Evolutionary conservation across 495 filamentous ascomycete species (phyloP), one percentile per base, ranked within the genome.

Genomic region (Aspergillus coremiiformis): DNA sequence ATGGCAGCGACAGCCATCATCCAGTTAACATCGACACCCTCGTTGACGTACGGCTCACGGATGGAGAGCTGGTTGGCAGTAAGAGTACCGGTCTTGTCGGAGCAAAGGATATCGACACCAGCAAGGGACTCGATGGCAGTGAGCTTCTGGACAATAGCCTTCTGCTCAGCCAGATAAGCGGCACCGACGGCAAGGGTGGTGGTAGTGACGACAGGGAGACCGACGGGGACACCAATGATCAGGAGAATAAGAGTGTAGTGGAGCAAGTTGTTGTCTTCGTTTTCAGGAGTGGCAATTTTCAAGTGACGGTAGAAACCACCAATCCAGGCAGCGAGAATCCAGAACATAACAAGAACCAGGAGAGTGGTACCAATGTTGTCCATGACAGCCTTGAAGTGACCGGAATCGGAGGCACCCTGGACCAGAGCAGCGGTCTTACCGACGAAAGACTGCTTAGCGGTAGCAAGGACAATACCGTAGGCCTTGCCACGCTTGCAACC

Each of bases 361-460:
- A 86, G 74, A 49, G 78, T 67, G 54, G 89, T 94, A 71, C 84
- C 84, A 54, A 87, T 87, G 65, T 79, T 82, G 79, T 87, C 83
- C 84, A 87, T 87, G 76, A 87, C 85, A 57, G 84, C 84, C 73
- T 87, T 87, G 81, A 87, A 87, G 72, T 87, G 84, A 76, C 84
- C 84, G 49, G 77, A 70, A 66, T 86, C 84, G 64, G 84, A 71
- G 58, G 84, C 84, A 56, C 83, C 83, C 65, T 86, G 78, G 15
- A 87, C 84, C 45, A 86, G 76, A 61, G 77, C 75, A 56, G 84
- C 84, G 50, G 84, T 87, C 63, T 80, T 79, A 68, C 84, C 84
- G 65, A 86, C 83, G 74, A 87, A 87, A 47, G 84, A 86, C 69
- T 75, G 73, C 58, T 73, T 77, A 30, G 84, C 84, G 53, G 80